Evolutionary conservation across 805 yeast species (phyloP).

Genomic region (Nakazawaea holstii): DNA sequence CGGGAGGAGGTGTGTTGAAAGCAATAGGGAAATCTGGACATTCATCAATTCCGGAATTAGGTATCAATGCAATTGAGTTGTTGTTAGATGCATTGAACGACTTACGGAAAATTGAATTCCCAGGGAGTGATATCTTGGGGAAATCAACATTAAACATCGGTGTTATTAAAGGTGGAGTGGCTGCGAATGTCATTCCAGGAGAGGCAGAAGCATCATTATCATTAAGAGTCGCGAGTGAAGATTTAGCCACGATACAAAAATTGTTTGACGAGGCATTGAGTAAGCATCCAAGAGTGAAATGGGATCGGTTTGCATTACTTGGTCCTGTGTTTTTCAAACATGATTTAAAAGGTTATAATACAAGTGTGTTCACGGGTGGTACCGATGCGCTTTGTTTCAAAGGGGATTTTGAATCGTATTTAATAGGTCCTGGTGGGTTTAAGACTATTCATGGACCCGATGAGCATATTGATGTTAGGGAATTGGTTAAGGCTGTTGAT

Average conservation of each 20-base stretch:
- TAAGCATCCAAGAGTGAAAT: too few relatives aligned
- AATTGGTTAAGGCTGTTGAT: not conserved
- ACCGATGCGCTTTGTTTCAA: slow-evolving; percentile 27
- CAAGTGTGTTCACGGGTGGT: slow-evolving; percentile 41
- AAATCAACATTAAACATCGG: slow-evolving; percentile 61
- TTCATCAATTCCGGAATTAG: slow-evolving; percentile 67
- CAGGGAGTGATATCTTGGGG: slow-evolving; percentile 49
- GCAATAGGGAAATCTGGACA: slow-evolving; percentile 57
- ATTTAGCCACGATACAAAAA: too few relatives aligned
- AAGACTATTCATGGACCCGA: not conserved
- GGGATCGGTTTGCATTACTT: too few relatives aligned
- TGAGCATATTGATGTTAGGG: not conserved
- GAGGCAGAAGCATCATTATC: slow-evolving; percentile 42
- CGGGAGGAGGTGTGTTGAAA: slow-evolving; percentile 32
- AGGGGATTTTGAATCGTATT: slow-evolving; percentile 6
- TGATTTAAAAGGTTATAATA: slow-evolving; percentile 35
- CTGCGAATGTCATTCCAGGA: slow-evolving; percentile 62
- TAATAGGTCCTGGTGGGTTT: not conserved
- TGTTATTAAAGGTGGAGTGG: slow-evolving; percentile 52
- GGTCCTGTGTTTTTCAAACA: too few relatives aligned
- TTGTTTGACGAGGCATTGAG: too few relatives aligned
- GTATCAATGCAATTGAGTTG: slow-evolving; percentile 55
- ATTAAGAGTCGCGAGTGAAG: slow-evolving; percentile 45
- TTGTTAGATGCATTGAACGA: slow-evolving; percentile 45
- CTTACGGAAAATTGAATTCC: slow-evolving; percentile 38